These are phyloP conservation scores for Fusarium avenaceum DNA, from an alignment of 2,329 filamentous ascomycete genomes.

Conservation along the genomic window DNA sequence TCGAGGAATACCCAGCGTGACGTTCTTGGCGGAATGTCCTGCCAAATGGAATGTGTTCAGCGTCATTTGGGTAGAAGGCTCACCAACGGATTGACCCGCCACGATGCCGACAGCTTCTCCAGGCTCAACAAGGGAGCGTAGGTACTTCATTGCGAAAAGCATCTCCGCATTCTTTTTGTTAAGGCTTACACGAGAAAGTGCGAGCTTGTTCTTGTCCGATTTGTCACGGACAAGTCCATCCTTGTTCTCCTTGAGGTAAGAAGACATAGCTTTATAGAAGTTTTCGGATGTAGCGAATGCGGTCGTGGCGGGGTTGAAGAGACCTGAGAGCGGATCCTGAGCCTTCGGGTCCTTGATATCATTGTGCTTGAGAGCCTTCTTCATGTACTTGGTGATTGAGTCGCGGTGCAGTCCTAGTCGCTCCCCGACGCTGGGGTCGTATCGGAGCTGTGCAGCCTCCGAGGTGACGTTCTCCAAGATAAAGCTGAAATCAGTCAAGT, in stretches of 20 bases:
- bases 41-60: slow-evolving; percentile 99
- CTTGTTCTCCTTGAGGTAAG: slow-evolving; percentile 84
- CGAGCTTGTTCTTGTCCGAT: slow-evolving; percentile 52
- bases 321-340: slow-evolving; percentile 80
- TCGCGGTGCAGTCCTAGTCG: slow-evolving; percentile 66
- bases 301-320: slow-evolving; percentile 81
- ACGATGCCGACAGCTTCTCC: slow-evolving; percentile 98
- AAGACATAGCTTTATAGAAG: slow-evolving; percentile 79
- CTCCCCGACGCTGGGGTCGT: slow-evolving; percentile 65
- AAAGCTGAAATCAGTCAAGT: slow-evolving; percentile 91
- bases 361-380: slow-evolving; percentile 81
- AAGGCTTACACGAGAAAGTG: slow-evolving; percentile 56
- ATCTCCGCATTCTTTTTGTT: slow-evolving; percentile 83
- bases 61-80: slow-evolving; percentile 99
- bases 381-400: slow-evolving; percentile 81
- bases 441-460: slow-evolving; percentile 80
- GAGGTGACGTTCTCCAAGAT: slow-evolving; percentile 87
- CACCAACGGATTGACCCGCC: slow-evolving; percentile 94
- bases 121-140: slow-evolving; percentile 91
- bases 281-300: slow-evolving; percentile 91
- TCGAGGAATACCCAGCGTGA: slow-evolving; percentile 97
- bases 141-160: slow-evolving; percentile 91
- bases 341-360: slow-evolving; percentile 68
- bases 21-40: slow-evolving; percentile 97
- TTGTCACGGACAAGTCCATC: slow-evolving; percentile 68